These are phyloP conservation scores for Ceratocystis lukuohia DNA, from an alignment of 2,329 filamentous ascomycete genomes.

Conservation along the genomic window DNA sequence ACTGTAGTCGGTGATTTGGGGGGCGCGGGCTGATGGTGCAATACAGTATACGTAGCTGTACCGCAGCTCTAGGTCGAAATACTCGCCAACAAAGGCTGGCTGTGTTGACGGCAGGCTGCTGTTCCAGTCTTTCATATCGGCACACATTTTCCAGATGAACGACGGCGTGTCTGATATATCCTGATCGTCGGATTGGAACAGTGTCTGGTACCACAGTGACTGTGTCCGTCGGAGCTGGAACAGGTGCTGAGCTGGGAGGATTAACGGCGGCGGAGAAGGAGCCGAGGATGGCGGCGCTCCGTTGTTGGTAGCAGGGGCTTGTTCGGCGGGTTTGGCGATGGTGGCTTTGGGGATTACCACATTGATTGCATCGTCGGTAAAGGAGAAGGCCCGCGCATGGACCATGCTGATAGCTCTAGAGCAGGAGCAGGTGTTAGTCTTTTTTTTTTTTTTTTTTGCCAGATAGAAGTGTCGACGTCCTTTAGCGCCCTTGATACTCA, in stretches of 20 bases:
- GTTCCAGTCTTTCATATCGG: slow-evolving; percentile 68
- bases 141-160: slow-evolving; percentile 64
- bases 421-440: slow-evolving; percentile 21
- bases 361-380: slow-evolving; percentile 76
- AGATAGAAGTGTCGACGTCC: too few relatives aligned
- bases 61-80: slow-evolving; percentile 76
- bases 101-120: slow-evolving; percentile 57
- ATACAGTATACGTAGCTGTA: slow-evolving; percentile 88
- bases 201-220: slow-evolving; percentile 77
- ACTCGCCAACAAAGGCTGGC: slow-evolving; percentile 51
- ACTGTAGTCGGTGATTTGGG: slow-evolving; percentile 60
- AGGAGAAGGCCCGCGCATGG: slow-evolving; percentile 77
- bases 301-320: slow-evolving; percentile 24
- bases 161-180: slow-evolving; percentile 54
- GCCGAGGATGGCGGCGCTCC: slow-evolving; percentile 30
- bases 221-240: slow-evolving; percentile 76
- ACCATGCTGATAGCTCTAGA: slow-evolving; percentile 73
- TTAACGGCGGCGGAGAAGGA: slow-evolving; percentile 34
- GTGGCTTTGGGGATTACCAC: slow-evolving; percentile 55
- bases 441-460: background rate
- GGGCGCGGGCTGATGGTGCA: slow-evolving; percentile 62
- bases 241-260: slow-evolving; percentile 57
- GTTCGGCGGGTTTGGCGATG: slow-evolving; percentile 25
- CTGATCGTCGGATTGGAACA: slow-evolving; percentile 64
- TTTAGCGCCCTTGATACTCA: slow-evolving; percentile 28